Conservation (phyloP, 1,284 basidiomycete genomes). For the Leccinum angustisporum region DNA sequence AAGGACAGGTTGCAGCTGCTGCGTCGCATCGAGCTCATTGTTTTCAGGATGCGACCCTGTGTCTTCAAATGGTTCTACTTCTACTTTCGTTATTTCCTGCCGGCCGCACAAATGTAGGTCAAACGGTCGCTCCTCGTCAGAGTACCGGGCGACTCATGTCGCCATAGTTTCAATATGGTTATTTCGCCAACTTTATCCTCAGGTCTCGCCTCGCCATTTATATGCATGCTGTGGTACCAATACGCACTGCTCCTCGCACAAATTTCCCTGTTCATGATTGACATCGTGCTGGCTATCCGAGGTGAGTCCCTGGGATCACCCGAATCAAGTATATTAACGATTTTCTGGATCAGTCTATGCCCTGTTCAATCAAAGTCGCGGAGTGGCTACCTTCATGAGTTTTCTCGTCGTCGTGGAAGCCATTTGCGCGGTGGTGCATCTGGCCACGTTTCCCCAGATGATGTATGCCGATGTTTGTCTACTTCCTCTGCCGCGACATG, state of each 20-base stretch:
- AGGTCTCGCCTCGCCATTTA: conserved; percentile 4
- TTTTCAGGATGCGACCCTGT: conserved; percentile 15
- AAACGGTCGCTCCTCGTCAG: background rate
- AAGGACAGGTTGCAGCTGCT: background rate
- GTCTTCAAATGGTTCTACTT: conserved; percentile 25
- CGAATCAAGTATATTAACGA: background rate
- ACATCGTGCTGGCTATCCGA: conserved; percentile 18
- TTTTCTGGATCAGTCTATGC: conserved; percentile 20
- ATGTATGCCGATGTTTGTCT: conserved; percentile 16
- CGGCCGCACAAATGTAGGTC: conserved; percentile 18
- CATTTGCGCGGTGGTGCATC: background rate
- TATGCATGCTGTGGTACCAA: conserved; percentile 18
- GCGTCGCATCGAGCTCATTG: background rate
- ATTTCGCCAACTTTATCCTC: conserved; percentile 16
- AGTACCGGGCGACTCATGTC: background rate
- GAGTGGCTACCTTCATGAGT: conserved; percentile 7
- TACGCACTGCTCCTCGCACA: conserved; percentile 9
- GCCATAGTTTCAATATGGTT: conserved; percentile 13
- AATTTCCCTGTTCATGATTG: conserved; percentile 9
- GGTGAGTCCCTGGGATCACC: conserved; percentile 12
- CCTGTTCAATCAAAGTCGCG: conserved; percentile 24
- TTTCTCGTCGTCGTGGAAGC: conserved; percentile 13
- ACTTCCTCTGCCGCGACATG: background rate
- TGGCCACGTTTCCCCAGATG: background rate
- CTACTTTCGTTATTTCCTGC: conserved; percentile 20